Conservation (phyloP, 352 stramenopile genomes). For the Paralagenidium karlingii region DNA sequence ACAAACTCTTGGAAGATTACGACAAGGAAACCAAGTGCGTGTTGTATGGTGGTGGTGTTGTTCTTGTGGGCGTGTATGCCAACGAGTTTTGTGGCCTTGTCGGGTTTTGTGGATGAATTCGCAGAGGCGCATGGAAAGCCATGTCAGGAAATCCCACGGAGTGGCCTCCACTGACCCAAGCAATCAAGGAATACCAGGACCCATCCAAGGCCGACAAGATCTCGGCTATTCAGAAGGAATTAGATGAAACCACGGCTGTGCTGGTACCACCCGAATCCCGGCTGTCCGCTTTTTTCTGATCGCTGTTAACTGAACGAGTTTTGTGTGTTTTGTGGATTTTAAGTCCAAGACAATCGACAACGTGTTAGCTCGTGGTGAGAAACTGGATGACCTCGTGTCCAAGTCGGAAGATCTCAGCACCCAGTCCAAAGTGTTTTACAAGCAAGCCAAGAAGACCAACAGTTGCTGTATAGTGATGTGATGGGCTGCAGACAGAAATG, state of each 20-base stretch:
- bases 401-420: slow-evolving; percentile 96
- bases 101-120: too few species aligned
- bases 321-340: neutral
- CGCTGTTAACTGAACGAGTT: slow-evolving; percentile 7
- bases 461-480: slow-evolving; percentile 94
- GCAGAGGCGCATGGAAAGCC: slow-evolving; percentile 40
- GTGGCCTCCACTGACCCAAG: slow-evolving; percentile 87
- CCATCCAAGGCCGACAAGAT: slow-evolving; percentile 98
- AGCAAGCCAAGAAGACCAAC: slow-evolving; percentile 99
- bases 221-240: slow-evolving; percentile 98
- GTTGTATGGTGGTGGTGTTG: slow-evolving; percentile 10
- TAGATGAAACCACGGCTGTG: slow-evolving; percentile 98
- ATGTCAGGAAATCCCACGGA: slow-evolving; percentile 53
- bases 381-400: slow-evolving; percentile 98
- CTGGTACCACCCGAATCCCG: slow-evolving; percentile 31
- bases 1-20: slow-evolving; percentile 95
- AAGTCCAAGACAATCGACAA: slow-evolving; percentile 98
- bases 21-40: slow-evolving; percentile 47
- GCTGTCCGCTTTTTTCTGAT: neutral
- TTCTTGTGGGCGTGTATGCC: slow-evolving; percentile 11
- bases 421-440: slow-evolving; percentile 99
- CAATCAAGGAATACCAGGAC: slow-evolving; percentile 96
- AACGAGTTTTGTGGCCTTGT: slow-evolving; percentile 9
- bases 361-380: slow-evolving; percentile 96
- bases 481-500: slow-evolving; percentile 2